Percentiles rank a stretch among this genome's conserved stretches.
Evolutionary conservation across 2,329 filamentous ascomycete genomes (phyloP).

Genomic region (Pestalotiopsis sp.): DNA sequence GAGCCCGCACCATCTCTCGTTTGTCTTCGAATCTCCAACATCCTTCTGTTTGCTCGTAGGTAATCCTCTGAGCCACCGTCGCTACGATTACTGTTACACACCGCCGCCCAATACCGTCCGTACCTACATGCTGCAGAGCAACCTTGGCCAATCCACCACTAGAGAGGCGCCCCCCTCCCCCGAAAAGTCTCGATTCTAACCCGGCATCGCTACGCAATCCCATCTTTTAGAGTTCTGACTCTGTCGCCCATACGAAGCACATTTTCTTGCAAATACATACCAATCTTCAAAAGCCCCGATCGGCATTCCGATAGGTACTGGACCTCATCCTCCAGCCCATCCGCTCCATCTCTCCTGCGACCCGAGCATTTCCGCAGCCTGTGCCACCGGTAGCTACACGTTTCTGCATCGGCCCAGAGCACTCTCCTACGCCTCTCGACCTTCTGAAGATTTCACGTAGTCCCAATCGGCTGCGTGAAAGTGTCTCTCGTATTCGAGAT

Average conservation of each 20-base stretch:
- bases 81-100: background rate
- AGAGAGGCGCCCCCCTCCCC: background rate
- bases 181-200: background rate
- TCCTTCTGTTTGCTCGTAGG: background rate
- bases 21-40: background rate
- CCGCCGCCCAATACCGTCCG: background rate
- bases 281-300: background rate
- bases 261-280: background rate
- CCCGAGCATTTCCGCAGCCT: background rate
- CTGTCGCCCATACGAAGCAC: background rate
- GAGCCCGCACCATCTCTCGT: background rate
- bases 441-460: background rate
- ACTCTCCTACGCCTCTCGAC: background rate
- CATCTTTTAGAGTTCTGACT: background rate
- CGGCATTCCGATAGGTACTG: background rate
- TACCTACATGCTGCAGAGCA: background rate
- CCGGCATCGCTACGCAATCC: background rate
- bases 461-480: conserved; percentile 11
- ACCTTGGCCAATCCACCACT: background rate
- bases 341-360: background rate
- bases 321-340: background rate
- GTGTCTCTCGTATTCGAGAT: conserved; percentile 3
- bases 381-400: background rate
- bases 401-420: background rate
- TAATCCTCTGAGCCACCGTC: background rate